phyloP scores from a whole-genome alignment of 1,139 yeast genomes.

The Suhomyces bribrorum region DNA sequence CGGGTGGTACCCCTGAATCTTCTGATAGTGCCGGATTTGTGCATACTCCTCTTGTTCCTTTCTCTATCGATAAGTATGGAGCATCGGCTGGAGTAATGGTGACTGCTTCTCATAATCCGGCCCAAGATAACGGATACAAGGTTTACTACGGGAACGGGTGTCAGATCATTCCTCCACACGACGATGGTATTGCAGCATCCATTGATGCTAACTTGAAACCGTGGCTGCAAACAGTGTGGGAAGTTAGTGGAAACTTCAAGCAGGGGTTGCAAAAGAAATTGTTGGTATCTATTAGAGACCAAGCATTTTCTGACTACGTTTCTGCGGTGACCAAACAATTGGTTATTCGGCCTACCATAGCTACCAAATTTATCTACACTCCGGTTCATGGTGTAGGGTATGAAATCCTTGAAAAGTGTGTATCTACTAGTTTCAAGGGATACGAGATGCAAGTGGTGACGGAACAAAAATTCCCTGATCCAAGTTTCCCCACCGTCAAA shows the following conservation, averaged over 20 bases:
- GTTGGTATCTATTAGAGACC: conserved; percentile 30
- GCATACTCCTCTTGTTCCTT: conserved; percentile 94
- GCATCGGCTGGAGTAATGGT: conserved; percentile 92
- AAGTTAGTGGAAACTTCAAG: conserved; percentile 38
- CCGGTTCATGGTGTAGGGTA: conserved; percentile 96
- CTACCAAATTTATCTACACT: conserved; percentile 69
- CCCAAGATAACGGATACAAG: conserved; percentile 89
- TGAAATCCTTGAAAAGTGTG: conserved; percentile 39
- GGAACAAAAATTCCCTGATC: conserved; percentile 76
- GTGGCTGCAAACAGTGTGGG: conserved; percentile 53
- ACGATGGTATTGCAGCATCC: conserved; percentile 62
- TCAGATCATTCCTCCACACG: conserved; percentile 94
- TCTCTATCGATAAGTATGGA: conserved; percentile 61
- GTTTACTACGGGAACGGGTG: conserved; percentile 94
- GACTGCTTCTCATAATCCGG: conserved; percentile 95
- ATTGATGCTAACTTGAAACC: conserved; percentile 67
- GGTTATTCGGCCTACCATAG: conserved; percentile 18
- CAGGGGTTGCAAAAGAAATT: conserved; percentile 22
- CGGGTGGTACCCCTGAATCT: conserved; percentile 16
- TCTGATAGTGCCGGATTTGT: conserved; percentile 39
- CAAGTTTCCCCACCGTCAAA: conserved; percentile 77
- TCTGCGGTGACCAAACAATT: conserved; percentile 31
- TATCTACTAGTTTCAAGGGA: conserved; percentile 15
- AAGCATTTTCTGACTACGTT: conserved; percentile 39
- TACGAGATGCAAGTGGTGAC: conserved; percentile 36